A percentile compares a stretch with the other conserved stretches of the same genome.
phyloP scores from a whole-genome alignment of 1,284 basidiomycete genomes.

The Austroboletus rostrupii region DNA sequence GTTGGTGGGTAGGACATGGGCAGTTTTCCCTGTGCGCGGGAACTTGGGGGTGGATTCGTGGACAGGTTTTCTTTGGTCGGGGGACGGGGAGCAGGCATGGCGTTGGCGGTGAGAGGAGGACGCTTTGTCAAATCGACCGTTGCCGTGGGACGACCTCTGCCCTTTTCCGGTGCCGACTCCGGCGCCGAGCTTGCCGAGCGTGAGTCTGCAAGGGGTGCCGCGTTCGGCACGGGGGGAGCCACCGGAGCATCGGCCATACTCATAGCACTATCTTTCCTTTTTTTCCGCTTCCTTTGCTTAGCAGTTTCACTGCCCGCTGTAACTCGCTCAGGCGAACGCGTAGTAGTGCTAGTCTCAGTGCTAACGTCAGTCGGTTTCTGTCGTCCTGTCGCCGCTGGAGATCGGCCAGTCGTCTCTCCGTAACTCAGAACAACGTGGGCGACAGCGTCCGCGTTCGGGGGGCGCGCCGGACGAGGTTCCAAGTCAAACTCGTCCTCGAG shows the following conservation, averaged over 20 bases:
- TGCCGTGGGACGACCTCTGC: constrained; percentile 36
- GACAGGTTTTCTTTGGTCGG: constrained; percentile 36
- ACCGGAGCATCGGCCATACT: constrained; percentile 23
- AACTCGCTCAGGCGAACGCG: constrained; percentile 13
- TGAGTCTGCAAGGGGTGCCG: constrained; percentile 18
- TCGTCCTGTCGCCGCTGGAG: constrained; percentile 4
- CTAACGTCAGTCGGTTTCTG: constrained; percentile 17
- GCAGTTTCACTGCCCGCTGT: constrained; percentile 11
- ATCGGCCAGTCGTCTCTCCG: constrained; percentile 30
- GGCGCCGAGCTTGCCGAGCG: constrained; percentile 30
- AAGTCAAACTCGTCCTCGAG: constrained; percentile 32
- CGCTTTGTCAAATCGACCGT: constrained; percentile 36
- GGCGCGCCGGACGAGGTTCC: constrained; percentile 20
- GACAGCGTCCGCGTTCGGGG: constrained; percentile 26
- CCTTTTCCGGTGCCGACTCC: constrained; percentile 34
- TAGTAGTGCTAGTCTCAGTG: constrained; percentile 27
- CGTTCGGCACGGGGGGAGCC: constrained; percentile 28
- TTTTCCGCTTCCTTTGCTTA: constrained; percentile 38
- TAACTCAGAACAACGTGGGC: constrained; percentile 41
- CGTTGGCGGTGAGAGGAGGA: constrained; percentile 39
- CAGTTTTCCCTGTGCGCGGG: constrained; percentile 73
- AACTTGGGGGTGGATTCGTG: constrained; percentile 50
- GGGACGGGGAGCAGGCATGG: constrained; percentile 40
- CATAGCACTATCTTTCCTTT: constrained; percentile 24
- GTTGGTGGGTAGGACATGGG: constrained; percentile 58